These are phyloP conservation scores for Hibiscus syriacus DNA, from an alignment of 345 rosid species.

Conservation along the genomic window DNA sequence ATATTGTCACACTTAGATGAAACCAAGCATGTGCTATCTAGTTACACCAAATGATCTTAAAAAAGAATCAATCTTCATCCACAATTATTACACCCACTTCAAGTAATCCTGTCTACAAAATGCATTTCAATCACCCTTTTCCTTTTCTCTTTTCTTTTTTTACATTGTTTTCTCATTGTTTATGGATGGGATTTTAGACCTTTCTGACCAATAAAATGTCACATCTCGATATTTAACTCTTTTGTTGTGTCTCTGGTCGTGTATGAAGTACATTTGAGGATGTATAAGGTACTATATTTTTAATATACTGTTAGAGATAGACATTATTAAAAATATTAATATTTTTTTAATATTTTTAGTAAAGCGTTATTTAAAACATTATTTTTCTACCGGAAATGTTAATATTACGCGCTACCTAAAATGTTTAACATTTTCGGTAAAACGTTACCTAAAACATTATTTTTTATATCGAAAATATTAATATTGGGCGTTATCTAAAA, in stretches of 20 bases:
- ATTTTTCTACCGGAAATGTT: no score
- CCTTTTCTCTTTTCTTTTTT: not conserved
- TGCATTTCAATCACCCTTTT: conserved; percentile 12
- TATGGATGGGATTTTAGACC: conserved; percentile 25
- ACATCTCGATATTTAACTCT: not conserved
- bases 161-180: not conserved
- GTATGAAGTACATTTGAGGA: no score
- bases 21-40: conserved; percentile 42
- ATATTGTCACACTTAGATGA: conserved; percentile 13
- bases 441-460: no score
- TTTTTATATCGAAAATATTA: no score
- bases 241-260: conserved; percentile 1
- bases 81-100: conserved; percentile 32
- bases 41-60: conserved; percentile 33
- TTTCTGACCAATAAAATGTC: conserved; percentile 15
- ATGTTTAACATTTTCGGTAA: no score
- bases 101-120: conserved; percentile 17
- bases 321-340: no score
- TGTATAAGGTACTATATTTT: no score
- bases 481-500: no score
- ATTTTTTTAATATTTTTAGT: no score
- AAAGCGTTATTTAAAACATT: no score
- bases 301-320: no score
- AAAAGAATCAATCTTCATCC: conserved; percentile 13
- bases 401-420: no score